Evolutionary conservation across 2,329 filamentous ascomycete species (phyloP), one percentile per base, ranked within the genome.

Genomic region (Trichoderma citrinoviride): DNA sequence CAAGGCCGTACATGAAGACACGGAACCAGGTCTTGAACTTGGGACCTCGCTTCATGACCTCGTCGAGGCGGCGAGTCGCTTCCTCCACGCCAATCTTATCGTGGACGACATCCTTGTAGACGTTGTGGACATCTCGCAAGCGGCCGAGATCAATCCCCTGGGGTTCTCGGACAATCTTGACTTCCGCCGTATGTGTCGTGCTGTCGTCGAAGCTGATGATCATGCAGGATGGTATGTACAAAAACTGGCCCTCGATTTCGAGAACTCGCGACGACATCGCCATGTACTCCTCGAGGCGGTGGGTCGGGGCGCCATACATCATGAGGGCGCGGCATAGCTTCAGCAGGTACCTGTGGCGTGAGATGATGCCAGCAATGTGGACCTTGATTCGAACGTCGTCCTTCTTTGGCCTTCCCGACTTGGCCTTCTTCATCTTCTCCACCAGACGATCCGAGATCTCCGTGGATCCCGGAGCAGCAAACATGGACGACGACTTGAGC

Each of bases 201-300:
- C 78, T 81, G 67, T 94, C 91, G 72, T 91, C 93, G 72, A 97
- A 97, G 5, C 92, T 94, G 73, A 97, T 90, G 64, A 97, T 91
- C 93, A 97, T 97, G 73, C 91, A 96, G 0, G 91, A 91, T 0
- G 93, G 93, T 33, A 97, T 86, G 74, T 97, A 97, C 23, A 97
- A 79, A 70, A 95, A 97, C 71, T 96, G 92, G 6, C 90, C 90
- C 69, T 96, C 90, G 17, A 97, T 93, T 75, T 93, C 91, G 43
- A 97, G 83, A 1, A 95, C 91, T n/a, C 91, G 85, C 1, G 93
- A 89, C 8, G 91, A 93, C 90, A 94, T 96, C 68, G 85, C 88
- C 86, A 97, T 89, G 75, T 96, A 97, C 74, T 96, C 90, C 76
- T 97, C 93, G 21, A 97, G 81, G 12, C 93, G 88, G 78, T 97